A percentile compares a stretch with the other conserved stretches of the same genome.
These are phyloP conservation scores for Torulaspora globosa DNA, from an alignment of 1,139 yeast species.

Conservation along the genomic window DNA sequence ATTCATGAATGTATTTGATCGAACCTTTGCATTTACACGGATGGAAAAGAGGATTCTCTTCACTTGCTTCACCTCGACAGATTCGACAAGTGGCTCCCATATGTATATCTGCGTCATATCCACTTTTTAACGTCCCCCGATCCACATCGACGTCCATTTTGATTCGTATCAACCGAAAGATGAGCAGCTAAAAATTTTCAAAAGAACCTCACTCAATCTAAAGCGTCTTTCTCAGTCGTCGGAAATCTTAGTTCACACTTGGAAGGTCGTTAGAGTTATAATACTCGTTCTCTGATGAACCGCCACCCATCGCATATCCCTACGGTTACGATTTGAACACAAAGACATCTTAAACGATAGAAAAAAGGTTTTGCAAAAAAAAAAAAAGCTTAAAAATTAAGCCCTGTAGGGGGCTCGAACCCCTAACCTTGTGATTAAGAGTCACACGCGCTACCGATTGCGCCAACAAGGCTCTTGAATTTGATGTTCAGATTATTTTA, in stretches of 20 bases:
- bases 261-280: not conserved
- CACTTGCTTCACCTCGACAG: conserved; percentile 87
- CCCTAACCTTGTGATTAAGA: conserved; percentile 46
- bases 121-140: conserved; percentile 2
- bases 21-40: conserved; percentile 96
- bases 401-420: conserved; percentile 48
- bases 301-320: conserved; percentile 10
- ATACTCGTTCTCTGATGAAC: not conserved
- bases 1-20: conserved; percentile 88
- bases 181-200: not conserved
- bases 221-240: not conserved
- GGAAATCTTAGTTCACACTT: not conserved
- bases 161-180: not conserved
- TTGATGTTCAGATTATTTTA: too few relatives aligned
- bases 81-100: conserved; percentile 71
- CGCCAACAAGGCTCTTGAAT: conserved; percentile 41
- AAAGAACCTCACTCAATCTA: not conserved
- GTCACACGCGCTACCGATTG: conserved; percentile 48
- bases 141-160: conserved; percentile 9
- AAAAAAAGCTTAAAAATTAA: conserved; percentile 22
- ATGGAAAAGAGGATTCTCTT: conserved; percentile 73
- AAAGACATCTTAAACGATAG: conserved; percentile 4
- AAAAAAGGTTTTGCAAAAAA: not conserved
- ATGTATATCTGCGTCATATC: conserved; percentile 14
- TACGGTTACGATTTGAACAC: conserved; percentile 4